phyloP scores from a whole-genome alignment of 2,329 filamentous ascomycete species.

The Helotiales sp. region DNA sequence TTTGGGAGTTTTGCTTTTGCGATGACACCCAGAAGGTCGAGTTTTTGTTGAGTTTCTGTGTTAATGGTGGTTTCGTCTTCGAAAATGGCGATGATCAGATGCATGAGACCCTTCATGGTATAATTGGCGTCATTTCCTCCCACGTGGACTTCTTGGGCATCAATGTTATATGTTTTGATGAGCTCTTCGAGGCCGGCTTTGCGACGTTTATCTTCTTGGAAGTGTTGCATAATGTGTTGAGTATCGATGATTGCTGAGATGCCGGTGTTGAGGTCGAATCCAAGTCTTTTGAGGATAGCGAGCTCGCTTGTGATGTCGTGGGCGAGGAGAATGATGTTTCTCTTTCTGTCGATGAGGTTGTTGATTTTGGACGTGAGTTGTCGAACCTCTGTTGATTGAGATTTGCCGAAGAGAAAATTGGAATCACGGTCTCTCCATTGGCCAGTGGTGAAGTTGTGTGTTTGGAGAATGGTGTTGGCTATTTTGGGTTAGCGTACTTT shows the following conservation, averaged over 20 bases:
- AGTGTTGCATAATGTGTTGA: not conserved
- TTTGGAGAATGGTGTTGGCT: not conserved
- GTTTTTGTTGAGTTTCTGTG: not conserved
- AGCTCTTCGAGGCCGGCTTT: not conserved
- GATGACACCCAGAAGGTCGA: not conserved
- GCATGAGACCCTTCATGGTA: not conserved
- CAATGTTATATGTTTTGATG: not conserved
- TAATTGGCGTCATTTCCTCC: not conserved
- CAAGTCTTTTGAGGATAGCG: not conserved
- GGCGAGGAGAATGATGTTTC: not conserved
- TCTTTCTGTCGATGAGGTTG: not conserved
- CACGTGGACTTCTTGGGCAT: not conserved
- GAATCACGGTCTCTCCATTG: not conserved
- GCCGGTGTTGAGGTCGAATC: not conserved
- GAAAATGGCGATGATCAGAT: not conserved
- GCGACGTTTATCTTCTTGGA: no score
- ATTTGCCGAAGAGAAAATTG: not conserved
- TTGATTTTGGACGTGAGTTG: not conserved
- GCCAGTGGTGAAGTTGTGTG: not conserved
- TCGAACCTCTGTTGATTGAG: not conserved
- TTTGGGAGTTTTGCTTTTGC: no score
- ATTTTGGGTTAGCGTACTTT: no score
- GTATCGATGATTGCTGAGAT: not conserved
- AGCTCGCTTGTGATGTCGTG: not conserved
- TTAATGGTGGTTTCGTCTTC: not conserved